These are phyloP conservation scores for Fusarium chaquense DNA, from an alignment of 2,329 filamentous ascomycete genomes.

Conservation along the genomic window DNA sequence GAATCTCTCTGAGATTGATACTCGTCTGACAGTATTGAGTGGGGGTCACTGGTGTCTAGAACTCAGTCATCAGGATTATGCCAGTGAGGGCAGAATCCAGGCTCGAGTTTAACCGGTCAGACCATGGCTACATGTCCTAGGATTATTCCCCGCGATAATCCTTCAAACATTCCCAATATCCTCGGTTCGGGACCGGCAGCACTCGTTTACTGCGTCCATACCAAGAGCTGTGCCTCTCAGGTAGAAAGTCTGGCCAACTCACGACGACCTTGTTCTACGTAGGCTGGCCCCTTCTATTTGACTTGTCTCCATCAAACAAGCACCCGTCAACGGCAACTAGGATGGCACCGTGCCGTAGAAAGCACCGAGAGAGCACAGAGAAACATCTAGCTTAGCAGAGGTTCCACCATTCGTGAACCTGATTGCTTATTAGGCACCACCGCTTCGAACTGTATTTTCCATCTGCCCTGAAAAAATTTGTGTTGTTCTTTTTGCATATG, in stretches of 20 bases:
- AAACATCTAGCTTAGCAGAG: constrained; percentile 21
- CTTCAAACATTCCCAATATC: constrained; percentile 7
- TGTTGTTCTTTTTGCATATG: background rate
- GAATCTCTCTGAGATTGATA: constrained; percentile 17
- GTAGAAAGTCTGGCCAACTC: constrained; percentile 7
- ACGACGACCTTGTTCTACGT: background rate
- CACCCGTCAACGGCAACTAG: constrained; percentile 18
- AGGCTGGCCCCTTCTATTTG: constrained; percentile 10
- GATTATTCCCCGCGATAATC: constrained; percentile 13
- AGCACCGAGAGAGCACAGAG: constrained; percentile 22
- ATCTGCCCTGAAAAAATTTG: background rate
- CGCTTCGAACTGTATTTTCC: background rate
- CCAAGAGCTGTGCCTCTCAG: constrained; percentile 6
- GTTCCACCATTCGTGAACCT: constrained; percentile 3
- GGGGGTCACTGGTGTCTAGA: background rate
- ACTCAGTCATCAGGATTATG: constrained; percentile 20
- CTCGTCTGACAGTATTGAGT: constrained; percentile 10
- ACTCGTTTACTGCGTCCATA: constrained; percentile 12
- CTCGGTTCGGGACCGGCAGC: constrained; percentile 28
- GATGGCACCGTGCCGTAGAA: constrained; percentile 15
- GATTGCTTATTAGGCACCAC: background rate
- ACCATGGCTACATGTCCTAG: constrained; percentile 20
- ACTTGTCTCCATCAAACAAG: constrained; percentile 35
- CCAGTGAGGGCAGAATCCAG: constrained; percentile 10
- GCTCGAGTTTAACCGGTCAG: constrained; percentile 42